phyloP scores from a whole-genome alignment of 306 rosid species.

The Quercus aquifolioides region DNA sequence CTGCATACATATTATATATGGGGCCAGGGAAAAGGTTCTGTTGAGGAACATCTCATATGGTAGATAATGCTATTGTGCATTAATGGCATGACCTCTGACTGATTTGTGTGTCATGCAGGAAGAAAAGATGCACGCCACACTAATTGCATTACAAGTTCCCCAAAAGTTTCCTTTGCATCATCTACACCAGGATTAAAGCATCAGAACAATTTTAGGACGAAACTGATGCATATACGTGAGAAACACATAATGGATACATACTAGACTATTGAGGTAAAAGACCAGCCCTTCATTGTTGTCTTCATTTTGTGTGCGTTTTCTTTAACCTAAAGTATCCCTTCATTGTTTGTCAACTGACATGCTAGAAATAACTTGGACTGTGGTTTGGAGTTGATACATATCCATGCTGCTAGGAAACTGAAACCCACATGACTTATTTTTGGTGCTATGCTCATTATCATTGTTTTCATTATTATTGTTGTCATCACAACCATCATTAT shows the following conservation, averaged over 20 bases:
- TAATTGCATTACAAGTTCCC: neutral
- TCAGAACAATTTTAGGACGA: neutral
- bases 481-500: neutral
- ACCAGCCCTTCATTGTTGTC: no score
- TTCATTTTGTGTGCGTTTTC: neutral
- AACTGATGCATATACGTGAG: neutral
- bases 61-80: no score
- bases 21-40: no score
- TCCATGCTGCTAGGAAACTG: neutral
- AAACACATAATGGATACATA: neutral
- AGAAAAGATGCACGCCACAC: neutral
- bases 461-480: neutral
- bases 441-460: neutral
- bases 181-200: neutral
- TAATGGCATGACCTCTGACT: no score
- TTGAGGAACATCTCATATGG: no score
- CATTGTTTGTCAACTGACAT: neutral
- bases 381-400: neutral
- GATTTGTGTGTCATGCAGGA: no score
- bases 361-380: neutral
- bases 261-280: neutral
- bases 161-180: neutral
- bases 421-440: neutral
- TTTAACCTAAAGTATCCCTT: neutral
- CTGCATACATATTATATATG: no score